Base-by-base conservation (phyloP, 2,329 filamentous ascomycete genomes). In the Botrytis sinoallii region DNA sequence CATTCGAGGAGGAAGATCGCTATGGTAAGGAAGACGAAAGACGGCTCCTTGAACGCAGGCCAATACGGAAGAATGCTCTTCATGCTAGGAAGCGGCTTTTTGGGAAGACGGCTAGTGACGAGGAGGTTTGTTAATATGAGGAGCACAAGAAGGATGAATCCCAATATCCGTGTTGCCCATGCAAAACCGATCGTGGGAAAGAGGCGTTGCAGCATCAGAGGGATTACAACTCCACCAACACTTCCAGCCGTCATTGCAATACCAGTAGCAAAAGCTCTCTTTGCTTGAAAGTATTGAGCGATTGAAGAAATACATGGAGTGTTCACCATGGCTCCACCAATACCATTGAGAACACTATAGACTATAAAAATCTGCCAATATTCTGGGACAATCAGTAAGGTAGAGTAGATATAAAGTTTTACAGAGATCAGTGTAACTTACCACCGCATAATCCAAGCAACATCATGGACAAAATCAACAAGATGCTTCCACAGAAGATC, bases 1-100 rank as follows among this genome's bases (percentile, higher is more conserved):
- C 92, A 93, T 83, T 94, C 92, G 76, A 93, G 85, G 73, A 94
- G 85, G 82, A 94, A 94, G 71, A 94, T 88, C 42, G 89, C 91
- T 1, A 88, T 79, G 0, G 91, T 91, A 3, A 91, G 89, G 71
- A 93, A 84, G 1, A 87, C 81, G 78, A 94, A 94, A 7, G 89
- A 85, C 8, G 85, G 80, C 75, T 91, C 87, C 74, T 85, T 84
- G 78, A 94, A 90, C 78, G 93, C 92, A 72, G 86, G 85, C 73
- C 91, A 85, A 80, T 93, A 90, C 0, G 92, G 92, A 32, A 77
- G 63, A 16, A 80, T 72, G 14, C 70, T 91, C n/a, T 73, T 74
- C 32, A 80, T 72, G 57, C 73, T 79, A 16, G 68, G 75, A 69
- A 78, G 88, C 84, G 77, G 89, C 86, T 46, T 66, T 35, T 14